Conservation (phyloP, 1,284 basidiomycete species). For the Veloboletus limbatus region DNA sequence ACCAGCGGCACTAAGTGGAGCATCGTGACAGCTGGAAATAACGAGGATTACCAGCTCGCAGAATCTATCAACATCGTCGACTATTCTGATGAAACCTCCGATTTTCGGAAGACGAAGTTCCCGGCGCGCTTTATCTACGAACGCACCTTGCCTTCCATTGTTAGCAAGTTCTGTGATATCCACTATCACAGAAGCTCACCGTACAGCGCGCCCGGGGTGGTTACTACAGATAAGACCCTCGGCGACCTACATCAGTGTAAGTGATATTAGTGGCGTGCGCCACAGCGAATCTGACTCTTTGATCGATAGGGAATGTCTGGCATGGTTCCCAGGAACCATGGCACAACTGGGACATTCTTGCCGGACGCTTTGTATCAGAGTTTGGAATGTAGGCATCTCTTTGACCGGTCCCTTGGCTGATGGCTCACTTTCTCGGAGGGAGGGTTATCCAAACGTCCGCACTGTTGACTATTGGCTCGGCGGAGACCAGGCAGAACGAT, state of each 20-base stretch:
- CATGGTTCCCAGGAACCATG: conserved; percentile 85
- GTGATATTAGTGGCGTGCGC: conserved; percentile 16
- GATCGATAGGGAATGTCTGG: conserved; percentile 79
- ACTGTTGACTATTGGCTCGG: conserved; percentile 84
- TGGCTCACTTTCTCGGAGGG: conserved; percentile 42
- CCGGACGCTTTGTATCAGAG: conserved; percentile 87
- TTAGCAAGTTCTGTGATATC: conserved; percentile 60
- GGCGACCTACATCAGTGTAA: conserved; percentile 87
- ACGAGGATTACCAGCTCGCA: conserved; percentile 85
- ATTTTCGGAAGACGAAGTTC: conserved; percentile 81
- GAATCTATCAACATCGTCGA: conserved; percentile 77
- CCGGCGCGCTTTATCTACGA: conserved; percentile 89
- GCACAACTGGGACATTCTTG: conserved; percentile 85
- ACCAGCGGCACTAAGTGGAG: conserved; percentile 3
- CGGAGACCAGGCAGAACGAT: conserved; percentile 66
- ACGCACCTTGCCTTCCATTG: conserved; percentile 70
- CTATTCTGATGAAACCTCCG: conserved; percentile 76
- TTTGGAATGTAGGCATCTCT: conserved; percentile 69
- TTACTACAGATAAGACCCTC: conserved; percentile 69
- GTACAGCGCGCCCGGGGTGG: conserved; percentile 77
- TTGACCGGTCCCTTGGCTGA: background rate
- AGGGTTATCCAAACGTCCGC: conserved; percentile 79
- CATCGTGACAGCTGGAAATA: conserved; percentile 70
- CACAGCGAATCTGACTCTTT: conserved; percentile 1
- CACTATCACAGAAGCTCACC: conserved; percentile 84